Percentiles rank a stretch among this genome's conserved stretches.
phyloP scores from a whole-genome alignment of 768 basidiomycete species.

The Trametes coccinea region DNA sequence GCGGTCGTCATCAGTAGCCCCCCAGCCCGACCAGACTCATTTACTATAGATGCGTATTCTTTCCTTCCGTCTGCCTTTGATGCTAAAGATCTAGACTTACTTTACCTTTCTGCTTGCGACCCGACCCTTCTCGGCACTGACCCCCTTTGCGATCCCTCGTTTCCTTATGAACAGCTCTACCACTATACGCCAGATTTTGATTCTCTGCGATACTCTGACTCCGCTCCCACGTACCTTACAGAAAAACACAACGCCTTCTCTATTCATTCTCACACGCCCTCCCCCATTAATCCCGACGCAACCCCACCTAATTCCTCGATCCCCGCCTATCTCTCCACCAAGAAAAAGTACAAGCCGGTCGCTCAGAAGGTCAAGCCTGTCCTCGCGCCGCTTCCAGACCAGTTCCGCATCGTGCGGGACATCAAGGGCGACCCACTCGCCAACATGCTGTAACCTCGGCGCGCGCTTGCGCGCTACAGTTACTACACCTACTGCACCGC shows the following conservation, averaged over 20 bases:
- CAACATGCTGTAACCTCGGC: conserved; percentile 7
- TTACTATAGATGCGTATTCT: conserved; percentile 8
- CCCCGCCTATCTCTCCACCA: not conserved
- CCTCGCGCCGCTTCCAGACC: conserved; percentile 21
- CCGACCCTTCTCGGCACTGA: conserved; percentile 1
- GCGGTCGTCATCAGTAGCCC: not conserved
- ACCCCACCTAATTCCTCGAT: not conserved
- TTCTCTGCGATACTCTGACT: not conserved
- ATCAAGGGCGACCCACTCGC: conserved; percentile 21
- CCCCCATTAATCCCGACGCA: not conserved
- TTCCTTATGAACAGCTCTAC: conserved; percentile 1
- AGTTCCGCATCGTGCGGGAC: conserved; percentile 23
- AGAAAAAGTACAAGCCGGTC: conserved; percentile 29
- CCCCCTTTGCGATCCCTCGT: conserved; percentile 7
- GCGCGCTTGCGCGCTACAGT: too few species aligned
- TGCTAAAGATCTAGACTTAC: not conserved
- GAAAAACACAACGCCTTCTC: not conserved
- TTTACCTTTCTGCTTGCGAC: conserved; percentile 10
- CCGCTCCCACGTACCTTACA: not conserved
- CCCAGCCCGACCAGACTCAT: not conserved
- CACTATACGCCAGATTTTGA: not conserved
- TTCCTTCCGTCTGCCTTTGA: not conserved
- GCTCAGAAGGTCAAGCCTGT: conserved; percentile 22
- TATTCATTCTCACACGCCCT: conserved; percentile 2
- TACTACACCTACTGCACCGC: too few species aligned